Evolutionary conservation across 2,329 filamentous ascomycete species (phyloP).

Genomic region (Neurospora sp.): DNA sequence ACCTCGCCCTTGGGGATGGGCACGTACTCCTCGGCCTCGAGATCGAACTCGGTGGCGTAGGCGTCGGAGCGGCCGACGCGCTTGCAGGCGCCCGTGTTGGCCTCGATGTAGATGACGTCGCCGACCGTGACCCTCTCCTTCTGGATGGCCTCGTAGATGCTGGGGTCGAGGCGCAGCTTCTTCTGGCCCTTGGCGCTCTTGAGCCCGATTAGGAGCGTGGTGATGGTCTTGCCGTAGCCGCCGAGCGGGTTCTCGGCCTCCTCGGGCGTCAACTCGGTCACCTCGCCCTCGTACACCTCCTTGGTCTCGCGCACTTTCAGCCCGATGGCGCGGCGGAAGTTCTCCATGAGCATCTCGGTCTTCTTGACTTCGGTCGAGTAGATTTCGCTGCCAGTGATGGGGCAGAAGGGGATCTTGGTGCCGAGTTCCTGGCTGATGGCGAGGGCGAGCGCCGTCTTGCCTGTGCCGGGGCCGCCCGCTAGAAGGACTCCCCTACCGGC

Average conservation of each 20-base stretch:
- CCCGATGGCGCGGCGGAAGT: constrained; percentile 93
- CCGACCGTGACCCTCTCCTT: constrained; percentile 94
- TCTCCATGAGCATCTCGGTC: constrained; percentile 98
- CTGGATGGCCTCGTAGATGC: constrained; percentile 98
- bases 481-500: constrained; percentile 87
- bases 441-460: constrained; percentile 92
- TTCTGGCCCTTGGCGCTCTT: constrained; percentile 96
- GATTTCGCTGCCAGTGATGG: constrained; percentile 95
- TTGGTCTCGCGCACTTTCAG: constrained; percentile 97
- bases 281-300: constrained; percentile 98
- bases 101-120: constrained; percentile 98
- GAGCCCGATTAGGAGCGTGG: constrained; percentile 84
- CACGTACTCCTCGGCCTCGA: constrained; percentile 98
- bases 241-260: constrained; percentile 96
- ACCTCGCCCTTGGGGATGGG: constrained; percentile 98
- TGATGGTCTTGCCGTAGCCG: constrained; percentile 95
- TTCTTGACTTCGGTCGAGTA: constrained; percentile 99
- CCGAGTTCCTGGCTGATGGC: constrained; percentile 95
- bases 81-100: constrained; percentile 97
- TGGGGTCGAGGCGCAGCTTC: constrained; percentile 92
- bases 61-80: constrained; percentile 91
- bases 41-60: constrained; percentile 95
- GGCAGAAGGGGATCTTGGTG: constrained; percentile 96
- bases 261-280: constrained; percentile 93
- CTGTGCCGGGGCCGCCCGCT: constrained; percentile 88